Base-by-base conservation (phyloP, 2,329 filamentous ascomycete species). In the Westerdykella sp. region DNA sequence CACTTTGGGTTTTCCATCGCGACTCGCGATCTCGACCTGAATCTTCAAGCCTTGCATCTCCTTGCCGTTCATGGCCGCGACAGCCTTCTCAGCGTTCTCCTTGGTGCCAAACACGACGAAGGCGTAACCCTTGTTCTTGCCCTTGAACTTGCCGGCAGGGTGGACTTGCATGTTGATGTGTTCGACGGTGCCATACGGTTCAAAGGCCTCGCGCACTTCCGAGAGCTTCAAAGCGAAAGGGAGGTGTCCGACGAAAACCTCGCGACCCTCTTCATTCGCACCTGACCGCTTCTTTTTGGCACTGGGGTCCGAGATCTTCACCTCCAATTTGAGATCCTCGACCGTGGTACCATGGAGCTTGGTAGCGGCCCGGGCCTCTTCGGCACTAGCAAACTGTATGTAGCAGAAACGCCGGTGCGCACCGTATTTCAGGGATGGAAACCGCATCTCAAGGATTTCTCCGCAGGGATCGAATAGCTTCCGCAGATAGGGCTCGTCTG, bases 371-470 rank as follows among this genome's bases (percentile, higher is more conserved):
- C 57, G 40, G 1, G 66, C 65, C 39, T 61, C 50, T 11, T 61
- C 54, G 11, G 57, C 48, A 13, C 81, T 80, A 38, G 81, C 77
- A 63, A 96, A 96, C n/a, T 94, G 87, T 6, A 96, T 76, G 65
- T 98, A 98, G 71, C 90, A 96, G 70, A 98, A 98, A 18, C 93
- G 84, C 25, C 93, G 86, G 55, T 87, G 83, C 1, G 84, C 83
- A 58, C 96, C 91, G 66, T 78, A 89, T 63, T 94, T 94, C 40
- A 98, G 78, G 44, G 88, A 95, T 2, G 93, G 93, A 69, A 93
- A 93, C 16, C 93, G 84, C 41, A 97, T 77, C 57, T 84, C 87
- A 43, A 95, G 75, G 43, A 98, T 83, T 35, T 91, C 81, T 35
- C 93, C 93, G 57, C 83, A 91, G 45, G 73, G 63, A 36, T 43